phyloP scores from a whole-genome alignment of 306 rosid genomes.

The Gillenia trifoliata region DNA sequence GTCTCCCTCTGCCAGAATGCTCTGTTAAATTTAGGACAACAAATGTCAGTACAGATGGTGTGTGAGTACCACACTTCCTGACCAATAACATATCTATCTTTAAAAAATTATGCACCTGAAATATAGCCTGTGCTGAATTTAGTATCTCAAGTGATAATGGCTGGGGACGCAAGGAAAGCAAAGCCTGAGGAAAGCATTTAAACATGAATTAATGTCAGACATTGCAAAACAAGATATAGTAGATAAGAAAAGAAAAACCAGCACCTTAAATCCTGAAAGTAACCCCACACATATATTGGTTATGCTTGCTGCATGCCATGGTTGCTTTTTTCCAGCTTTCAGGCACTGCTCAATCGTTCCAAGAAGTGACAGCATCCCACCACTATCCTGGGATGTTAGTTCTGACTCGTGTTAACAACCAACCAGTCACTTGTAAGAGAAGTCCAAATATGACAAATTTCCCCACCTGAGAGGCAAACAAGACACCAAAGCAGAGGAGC shows the following conservation, averaged over 20 bases:
- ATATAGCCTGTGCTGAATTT: slow-evolving; percentile 75
- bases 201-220: slow-evolving; percentile 20
- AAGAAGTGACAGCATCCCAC: slow-evolving; percentile 84
- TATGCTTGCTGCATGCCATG: slow-evolving; percentile 77
- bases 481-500: slow-evolving; percentile 80
- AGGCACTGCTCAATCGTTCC: slow-evolving; percentile 83
- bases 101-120: slow-evolving; percentile 51
- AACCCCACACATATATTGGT: slow-evolving; percentile 90
- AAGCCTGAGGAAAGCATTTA: slow-evolving; percentile 47
- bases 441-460: slow-evolving; percentile 15
- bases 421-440: slow-evolving; percentile 15
- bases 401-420: slow-evolving; percentile 25
- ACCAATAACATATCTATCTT: not conserved
- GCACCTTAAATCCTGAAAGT: slow-evolving; percentile 90
- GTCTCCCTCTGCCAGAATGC: slow-evolving; percentile 87
- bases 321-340: slow-evolving; percentile 89
- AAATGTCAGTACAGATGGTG: not conserved
- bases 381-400: slow-evolving; percentile 60
- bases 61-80: not conserved
- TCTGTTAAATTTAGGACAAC: slow-evolving; percentile 41
- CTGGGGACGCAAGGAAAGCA: slow-evolving; percentile 64
- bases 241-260: slow-evolving; percentile 16
- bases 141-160: slow-evolving; percentile 67
- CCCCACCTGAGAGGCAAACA: slow-evolving; percentile 94
- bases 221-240: not conserved